These are phyloP conservation scores for Neurospora terricola DNA, from an alignment of 495 filamentous ascomycete genomes.

Conservation along the genomic window DNA sequence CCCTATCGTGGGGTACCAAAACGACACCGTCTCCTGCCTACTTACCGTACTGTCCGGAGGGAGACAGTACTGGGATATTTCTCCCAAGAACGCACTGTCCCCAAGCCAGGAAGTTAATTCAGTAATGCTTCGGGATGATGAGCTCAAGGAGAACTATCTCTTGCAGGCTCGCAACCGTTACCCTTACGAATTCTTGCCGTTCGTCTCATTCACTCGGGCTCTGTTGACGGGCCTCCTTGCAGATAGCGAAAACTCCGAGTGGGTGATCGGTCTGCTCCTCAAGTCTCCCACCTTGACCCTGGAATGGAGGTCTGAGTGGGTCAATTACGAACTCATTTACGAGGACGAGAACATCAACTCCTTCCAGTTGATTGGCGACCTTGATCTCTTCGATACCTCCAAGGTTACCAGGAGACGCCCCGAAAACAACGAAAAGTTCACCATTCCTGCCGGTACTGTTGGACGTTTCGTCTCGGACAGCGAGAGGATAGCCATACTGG, in stretches of 20 bases:
- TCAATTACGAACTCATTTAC: slow-evolving; percentile 55
- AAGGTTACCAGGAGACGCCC: slow-evolving; percentile 18
- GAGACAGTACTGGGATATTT: slow-evolving; percentile 44
- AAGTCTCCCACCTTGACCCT: slow-evolving; percentile 64
- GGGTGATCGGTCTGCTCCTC: slow-evolving; percentile 47
- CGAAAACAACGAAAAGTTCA: slow-evolving; percentile 30
- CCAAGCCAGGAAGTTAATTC: slow-evolving; percentile 38
- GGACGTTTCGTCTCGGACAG: slow-evolving; percentile 64
- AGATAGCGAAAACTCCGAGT: slow-evolving; percentile 40
- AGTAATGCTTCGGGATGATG: slow-evolving; percentile 43
- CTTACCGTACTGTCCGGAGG: slow-evolving; percentile 50
- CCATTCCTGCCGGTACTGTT: slow-evolving; percentile 51
- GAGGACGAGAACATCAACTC: slow-evolving; percentile 78
- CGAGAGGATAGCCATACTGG: slow-evolving; percentile 43
- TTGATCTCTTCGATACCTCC: slow-evolving; percentile 42
- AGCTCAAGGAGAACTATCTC: slow-evolving; percentile 48
- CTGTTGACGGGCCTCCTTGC: slow-evolving; percentile 26
- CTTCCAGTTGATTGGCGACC: slow-evolving; percentile 42
- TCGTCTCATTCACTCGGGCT: slow-evolving; percentile 43
- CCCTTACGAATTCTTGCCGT: slow-evolving; percentile 78
- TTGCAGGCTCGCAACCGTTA: slow-evolving; percentile 60
- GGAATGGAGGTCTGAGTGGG: slow-evolving; percentile 45
- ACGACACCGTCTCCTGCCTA: slow-evolving; percentile 52
- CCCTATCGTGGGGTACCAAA: slow-evolving; percentile 52
- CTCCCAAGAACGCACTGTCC: slow-evolving; percentile 21